Conservation (phyloP, 257 asterid species). For the Cordia subcordata region DNA sequence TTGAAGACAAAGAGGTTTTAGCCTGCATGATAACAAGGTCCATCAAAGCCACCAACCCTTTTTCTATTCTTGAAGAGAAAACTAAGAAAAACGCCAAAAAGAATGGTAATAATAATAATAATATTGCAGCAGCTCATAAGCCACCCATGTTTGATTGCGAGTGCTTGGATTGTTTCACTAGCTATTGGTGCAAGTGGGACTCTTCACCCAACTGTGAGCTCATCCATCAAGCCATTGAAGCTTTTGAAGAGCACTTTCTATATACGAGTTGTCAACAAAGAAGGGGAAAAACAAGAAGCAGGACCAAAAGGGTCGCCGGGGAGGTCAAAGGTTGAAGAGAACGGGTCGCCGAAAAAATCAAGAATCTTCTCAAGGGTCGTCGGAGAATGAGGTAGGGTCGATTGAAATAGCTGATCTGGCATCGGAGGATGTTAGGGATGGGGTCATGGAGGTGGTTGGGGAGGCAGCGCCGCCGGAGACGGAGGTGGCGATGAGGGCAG, state of each 20-base stretch:
- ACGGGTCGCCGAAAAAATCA: not conserved
- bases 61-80: slow-evolving; percentile 20
- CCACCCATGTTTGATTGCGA: slow-evolving; percentile 56
- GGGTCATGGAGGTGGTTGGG: slow-evolving; percentile 2
- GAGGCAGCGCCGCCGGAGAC: not conserved
- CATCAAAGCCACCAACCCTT: slow-evolving; percentile 37
- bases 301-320: slow-evolving; percentile 30
- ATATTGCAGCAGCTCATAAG: slow-evolving; percentile 8
- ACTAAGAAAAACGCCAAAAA: slow-evolving; percentile 26
- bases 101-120: too few species aligned
- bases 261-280: slow-evolving; percentile 23
- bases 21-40: slow-evolving; percentile 72
- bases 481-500: slow-evolving; percentile 7
- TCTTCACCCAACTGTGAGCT: slow-evolving; percentile 74
- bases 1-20: slow-evolving; percentile 54
- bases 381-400: slow-evolving; percentile 6
- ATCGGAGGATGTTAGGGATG: slow-evolving; percentile 5
- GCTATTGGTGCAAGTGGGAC: slow-evolving; percentile 75
- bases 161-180: slow-evolving; percentile 67
- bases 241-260: slow-evolving; percentile 59
- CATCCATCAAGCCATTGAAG: slow-evolving; percentile 72
- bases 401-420: slow-evolving; percentile 2
- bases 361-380: slow-evolving; percentile 5
- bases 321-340: slow-evolving; percentile 13
- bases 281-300: slow-evolving; percentile 26